These are phyloP conservation scores for Rhodomyrtus psidioides DNA, from an alignment of 441 rosid genomes.

Conservation along the genomic window DNA sequence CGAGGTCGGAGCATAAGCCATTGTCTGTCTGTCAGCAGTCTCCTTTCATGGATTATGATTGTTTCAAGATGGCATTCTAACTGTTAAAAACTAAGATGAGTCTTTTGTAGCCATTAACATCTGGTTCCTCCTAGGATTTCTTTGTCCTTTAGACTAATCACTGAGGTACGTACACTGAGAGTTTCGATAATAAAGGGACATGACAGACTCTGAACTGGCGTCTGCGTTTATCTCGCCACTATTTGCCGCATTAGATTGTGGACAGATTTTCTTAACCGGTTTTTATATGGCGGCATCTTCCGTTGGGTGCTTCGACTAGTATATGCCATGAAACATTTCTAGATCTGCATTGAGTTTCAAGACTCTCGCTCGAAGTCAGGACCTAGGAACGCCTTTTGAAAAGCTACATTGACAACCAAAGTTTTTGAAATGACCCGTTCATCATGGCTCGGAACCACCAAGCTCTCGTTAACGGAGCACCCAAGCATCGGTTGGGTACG, in stretches of 20 bases:
- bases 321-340: not conserved
- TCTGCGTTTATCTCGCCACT: not conserved
- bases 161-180: not conserved
- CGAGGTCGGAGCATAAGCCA: not conserved
- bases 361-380: not conserved
- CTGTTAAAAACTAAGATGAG: not conserved
- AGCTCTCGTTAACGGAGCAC: not conserved
- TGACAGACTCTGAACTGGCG: not conserved
- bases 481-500: not conserved
- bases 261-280: not conserved
- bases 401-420: not conserved
- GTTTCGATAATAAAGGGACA: not conserved
- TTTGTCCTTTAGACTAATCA: not conserved
- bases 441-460: not conserved
- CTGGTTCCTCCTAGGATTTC: not conserved
- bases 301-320: not conserved
- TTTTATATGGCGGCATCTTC: not conserved
- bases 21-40: not conserved
- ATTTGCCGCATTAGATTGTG: not conserved
- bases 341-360: not conserved
- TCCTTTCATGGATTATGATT: not conserved
- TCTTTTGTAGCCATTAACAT: not conserved
- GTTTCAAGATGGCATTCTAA: not conserved
- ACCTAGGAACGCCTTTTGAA: not conserved
- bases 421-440: not conserved